Conservation (phyloP, 441 rosid species). For the Macaranga tanarius region DNA sequence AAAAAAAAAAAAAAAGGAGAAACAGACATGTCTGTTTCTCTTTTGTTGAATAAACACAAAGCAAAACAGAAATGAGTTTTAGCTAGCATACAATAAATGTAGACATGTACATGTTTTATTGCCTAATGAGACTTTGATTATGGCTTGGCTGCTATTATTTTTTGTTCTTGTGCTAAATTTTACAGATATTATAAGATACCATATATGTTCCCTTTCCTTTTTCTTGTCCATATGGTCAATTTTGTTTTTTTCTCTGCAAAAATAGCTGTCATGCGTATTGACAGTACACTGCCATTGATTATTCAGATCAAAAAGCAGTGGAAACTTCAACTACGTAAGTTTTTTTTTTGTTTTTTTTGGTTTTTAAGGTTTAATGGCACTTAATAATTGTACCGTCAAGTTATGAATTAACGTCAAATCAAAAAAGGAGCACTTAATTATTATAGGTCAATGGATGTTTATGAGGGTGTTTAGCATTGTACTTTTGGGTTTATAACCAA, state of each 20-base stretch:
- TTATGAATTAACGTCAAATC: not conserved
- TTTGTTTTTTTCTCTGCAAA: not conserved
- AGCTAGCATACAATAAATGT: not conserved
- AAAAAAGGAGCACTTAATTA: not conserved
- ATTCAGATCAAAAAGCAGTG: not conserved
- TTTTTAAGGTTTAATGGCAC: not conserved
- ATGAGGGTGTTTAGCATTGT: not conserved
- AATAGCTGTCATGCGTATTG: not conserved
- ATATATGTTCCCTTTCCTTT: not conserved
- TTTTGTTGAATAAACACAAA: too few species aligned
- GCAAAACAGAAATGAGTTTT: not conserved
- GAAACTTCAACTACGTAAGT: not conserved
- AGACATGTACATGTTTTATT: not conserved
- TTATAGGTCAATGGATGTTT: too few species aligned
- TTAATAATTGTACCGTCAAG: not conserved
- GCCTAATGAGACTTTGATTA: not conserved
- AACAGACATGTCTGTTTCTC: too few species aligned
- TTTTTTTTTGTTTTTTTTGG: not conserved
- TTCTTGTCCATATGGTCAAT: not conserved
- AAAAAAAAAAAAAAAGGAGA: too few species aligned
- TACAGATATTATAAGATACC: not conserved
- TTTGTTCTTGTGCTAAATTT: not conserved
- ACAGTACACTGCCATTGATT: not conserved
- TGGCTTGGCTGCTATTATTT: not conserved
- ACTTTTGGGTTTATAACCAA: not conserved